Base-by-base conservation (phyloP, 1,139 yeast genomes). In the Protomyces gravidus region DNA sequence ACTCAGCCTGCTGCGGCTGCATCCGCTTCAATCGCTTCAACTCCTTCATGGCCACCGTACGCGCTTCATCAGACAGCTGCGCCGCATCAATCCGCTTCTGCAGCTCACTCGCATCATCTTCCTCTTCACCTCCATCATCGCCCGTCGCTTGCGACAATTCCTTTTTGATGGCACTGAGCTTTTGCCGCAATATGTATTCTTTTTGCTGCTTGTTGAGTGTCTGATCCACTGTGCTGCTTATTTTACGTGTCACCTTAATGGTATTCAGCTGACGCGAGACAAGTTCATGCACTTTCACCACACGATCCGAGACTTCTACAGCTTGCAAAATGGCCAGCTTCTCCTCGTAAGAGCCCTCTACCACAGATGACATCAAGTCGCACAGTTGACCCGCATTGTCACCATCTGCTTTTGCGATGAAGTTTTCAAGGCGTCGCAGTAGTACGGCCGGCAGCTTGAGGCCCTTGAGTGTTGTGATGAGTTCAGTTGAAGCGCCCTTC, bases 1-100 rank as follows among this genome's bases (percentile, higher is more conserved):
- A 85, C 68, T 86, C 94, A 0, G 89, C 83, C 61, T 84, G 84
- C 2, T 81, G 81, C 1, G 86, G 81, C 48, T 82, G 83, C 71
- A 86, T 78, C 23, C 83, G 75, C 65, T 80, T 79, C 67, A 86
- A 76, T 30, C 89, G 75, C 67, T 80, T 80, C 67, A 77, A 79
- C 67, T 86, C 94, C 62, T 85, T 83, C n/a, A 75, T 66, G 21
- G 84, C 79, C 39, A 84, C 76, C 53, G 82, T 73, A 48, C 42
- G 36, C 5, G 51, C 62, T 28, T 75, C 76, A 1, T 64, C 62
- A 1, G 75, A 69, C 64, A 75, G 59, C 19, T 65, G 61, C 15
- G 69, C 66, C 0, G 59, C 56, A 27, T 61, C 63, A 7, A 75
- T 66, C 56, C 67, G 68, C 45, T 65, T 64, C 26, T 67, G 64